These are phyloP conservation scores for Hawksworthiomyces lignivorus DNA, from an alignment of 2,329 filamentous ascomycete species.

Conservation along the genomic window DNA sequence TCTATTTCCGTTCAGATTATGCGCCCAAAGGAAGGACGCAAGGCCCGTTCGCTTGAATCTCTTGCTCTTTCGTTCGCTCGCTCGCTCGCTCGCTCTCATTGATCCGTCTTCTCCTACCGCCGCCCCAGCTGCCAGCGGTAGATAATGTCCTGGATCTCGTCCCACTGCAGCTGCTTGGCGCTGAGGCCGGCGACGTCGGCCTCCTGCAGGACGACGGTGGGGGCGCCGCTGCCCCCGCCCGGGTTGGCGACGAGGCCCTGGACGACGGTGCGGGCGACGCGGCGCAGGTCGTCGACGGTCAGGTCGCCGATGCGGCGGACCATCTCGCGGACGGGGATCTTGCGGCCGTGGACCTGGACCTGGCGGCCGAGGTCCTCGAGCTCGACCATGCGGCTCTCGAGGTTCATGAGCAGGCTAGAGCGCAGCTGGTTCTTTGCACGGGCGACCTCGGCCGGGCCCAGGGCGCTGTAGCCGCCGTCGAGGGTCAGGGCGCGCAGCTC, in stretches of 20 bases:
- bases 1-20: no score
- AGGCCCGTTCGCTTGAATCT: no score
- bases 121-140: slow-evolving; percentile 74
- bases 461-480: slow-evolving; percentile 63
- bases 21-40: no score
- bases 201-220: slow-evolving; percentile 92
- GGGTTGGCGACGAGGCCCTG: slow-evolving; percentile 67
- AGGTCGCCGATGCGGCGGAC: slow-evolving; percentile 76
- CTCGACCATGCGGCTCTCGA: slow-evolving; percentile 95
- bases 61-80: no score
- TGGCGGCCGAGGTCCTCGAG: slow-evolving; percentile 91
- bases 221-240: slow-evolving; percentile 74
- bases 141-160: slow-evolving; percentile 82
- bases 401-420: slow-evolving; percentile 87
- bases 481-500: slow-evolving; percentile 74
- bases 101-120: slow-evolving; percentile 24
- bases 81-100: no score
- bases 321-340: slow-evolving; percentile 91
- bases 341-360: slow-evolving; percentile 91
- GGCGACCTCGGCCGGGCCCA: slow-evolving; percentile 71
- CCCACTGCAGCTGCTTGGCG: slow-evolving; percentile 67
- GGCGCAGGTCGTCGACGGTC: slow-evolving; percentile 69
- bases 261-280: slow-evolving; percentile 73
- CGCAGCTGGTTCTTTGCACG: slow-evolving; percentile 96
- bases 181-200: slow-evolving; percentile 65